A percentile compares a stretch with the other conserved stretches of the same genome.
Evolutionary conservation across 116 monocot genomes (phyloP).

Genomic region (Phalaenopsis hybrid): DNA sequence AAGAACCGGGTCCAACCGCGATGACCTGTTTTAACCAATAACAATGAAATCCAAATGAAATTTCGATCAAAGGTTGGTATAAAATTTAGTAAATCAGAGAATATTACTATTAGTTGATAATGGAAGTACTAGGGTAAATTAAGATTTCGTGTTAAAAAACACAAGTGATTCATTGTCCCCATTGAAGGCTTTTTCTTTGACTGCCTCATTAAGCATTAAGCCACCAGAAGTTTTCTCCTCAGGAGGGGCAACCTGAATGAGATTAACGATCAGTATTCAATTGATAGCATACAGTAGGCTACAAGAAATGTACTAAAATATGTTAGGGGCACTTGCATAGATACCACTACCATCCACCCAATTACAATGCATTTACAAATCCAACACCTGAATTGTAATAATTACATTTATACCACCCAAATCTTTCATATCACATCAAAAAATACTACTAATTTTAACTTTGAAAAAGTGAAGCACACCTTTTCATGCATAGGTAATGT

Average conservation of each 20-base stretch:
- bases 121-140: neutral
- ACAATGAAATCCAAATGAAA: neutral
- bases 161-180: slow-evolving; percentile 28
- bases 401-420: too few relatives aligned
- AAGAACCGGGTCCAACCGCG: slow-evolving; percentile 31
- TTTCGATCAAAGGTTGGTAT: neutral
- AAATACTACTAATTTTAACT: too few relatives aligned
- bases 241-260: slow-evolving; percentile 31
- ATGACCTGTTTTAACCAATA: slow-evolving; percentile 15
- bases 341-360: too few relatives aligned
- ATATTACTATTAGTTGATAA: neutral
- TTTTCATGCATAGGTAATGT: too few relatives aligned
- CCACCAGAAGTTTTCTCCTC: slow-evolving; percentile 55
- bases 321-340: too few relatives aligned
- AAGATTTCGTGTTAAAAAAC: neutral
- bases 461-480: too few relatives aligned
- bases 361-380: too few relatives aligned
- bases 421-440: too few relatives aligned
- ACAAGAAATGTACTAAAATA: neutral
- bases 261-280: neutral
- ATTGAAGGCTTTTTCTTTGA: slow-evolving; percentile 48
- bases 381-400: too few relatives aligned
- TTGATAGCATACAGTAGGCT: neutral
- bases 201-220: slow-evolving; percentile 35
- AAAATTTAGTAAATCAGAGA: neutral